Conservation (phyloP, 192 early-diverging fungal species). For the Coemansia sp. region DNA sequence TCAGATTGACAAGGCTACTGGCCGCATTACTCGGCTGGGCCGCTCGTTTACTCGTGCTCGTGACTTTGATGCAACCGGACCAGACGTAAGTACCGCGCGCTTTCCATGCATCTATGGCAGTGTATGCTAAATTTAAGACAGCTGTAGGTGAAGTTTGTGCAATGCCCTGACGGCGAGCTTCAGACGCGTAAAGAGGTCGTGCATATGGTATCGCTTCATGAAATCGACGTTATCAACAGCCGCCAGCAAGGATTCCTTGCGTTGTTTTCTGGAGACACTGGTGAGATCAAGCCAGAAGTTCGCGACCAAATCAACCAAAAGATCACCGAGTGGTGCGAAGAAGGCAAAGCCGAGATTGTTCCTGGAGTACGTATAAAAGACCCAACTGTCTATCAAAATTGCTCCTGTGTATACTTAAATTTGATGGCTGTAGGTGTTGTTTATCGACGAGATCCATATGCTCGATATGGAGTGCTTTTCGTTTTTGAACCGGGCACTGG, state of each 20-base stretch:
- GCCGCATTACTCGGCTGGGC: conserved; percentile 92
- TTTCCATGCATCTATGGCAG: neutral
- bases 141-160: conserved; percentile 77
- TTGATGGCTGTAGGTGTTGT: conserved; percentile 59
- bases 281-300: conserved; percentile 96
- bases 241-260: conserved; percentile 96
- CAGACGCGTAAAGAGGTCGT: conserved; percentile 97
- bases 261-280: conserved; percentile 94
- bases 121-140: neutral
- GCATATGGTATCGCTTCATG: conserved; percentile 97
- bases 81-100: conserved; percentile 59
- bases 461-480: conserved; percentile 99
- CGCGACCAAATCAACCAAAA: conserved; percentile 97
- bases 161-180: conserved; percentile 97
- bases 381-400: no score
- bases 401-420: neutral
- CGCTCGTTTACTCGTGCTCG: conserved; percentile 95
- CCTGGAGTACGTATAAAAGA: conserved; percentile 66
- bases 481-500: conserved; percentile 94
- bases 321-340: conserved; percentile 96
- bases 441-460: conserved; percentile 99
- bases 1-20: conserved; percentile 96
- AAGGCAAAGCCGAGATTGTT: conserved; percentile 97
- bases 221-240: conserved; percentile 99
- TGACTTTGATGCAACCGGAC: conserved; percentile 97